These are phyloP conservation scores for Dillenia suffruticosa DNA, from an alignment of 164 flowering plant genomes.

Conservation along the genomic window DNA sequence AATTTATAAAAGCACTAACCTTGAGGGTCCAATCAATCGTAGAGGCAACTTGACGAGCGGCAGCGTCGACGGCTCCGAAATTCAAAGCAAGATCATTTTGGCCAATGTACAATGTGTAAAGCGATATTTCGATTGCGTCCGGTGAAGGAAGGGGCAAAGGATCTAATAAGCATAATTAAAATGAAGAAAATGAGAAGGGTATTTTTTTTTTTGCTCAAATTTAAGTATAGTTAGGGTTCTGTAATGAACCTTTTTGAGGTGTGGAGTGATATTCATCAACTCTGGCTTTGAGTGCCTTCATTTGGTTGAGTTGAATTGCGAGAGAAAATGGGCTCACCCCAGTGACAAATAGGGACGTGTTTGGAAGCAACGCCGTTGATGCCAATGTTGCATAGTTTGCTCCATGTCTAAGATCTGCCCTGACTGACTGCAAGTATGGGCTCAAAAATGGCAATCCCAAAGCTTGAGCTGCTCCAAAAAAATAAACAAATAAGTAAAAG, in stretches of 20 bases:
- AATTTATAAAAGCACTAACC: constrained; percentile 28
- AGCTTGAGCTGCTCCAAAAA: constrained; percentile 56
- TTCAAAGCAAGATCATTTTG: constrained; percentile 88
- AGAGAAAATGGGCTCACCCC: constrained; percentile 92
- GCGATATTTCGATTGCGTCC: constrained; percentile 56
- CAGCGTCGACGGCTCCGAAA: constrained; percentile 42
- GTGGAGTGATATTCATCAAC: constrained; percentile 34
- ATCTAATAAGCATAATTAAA: constrained; percentile 3
- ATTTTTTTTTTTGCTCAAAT: neutral
- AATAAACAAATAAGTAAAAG: constrained; percentile 37
- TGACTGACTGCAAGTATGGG: constrained; percentile 82
- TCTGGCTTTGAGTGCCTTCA: constrained; percentile 64
- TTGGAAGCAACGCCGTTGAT: constrained; percentile 78
- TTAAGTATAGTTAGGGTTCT: constrained; percentile 4
- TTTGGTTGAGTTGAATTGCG: constrained; percentile 84
- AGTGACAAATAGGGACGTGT: constrained; percentile 73
- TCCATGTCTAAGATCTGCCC: constrained; percentile 78
- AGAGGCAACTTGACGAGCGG: constrained; percentile 58
- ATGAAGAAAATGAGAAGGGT: neutral
- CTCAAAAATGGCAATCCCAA: constrained; percentile 71
- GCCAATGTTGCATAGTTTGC: constrained; percentile 86
- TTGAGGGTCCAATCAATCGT: constrained; percentile 58
- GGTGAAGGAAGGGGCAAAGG: constrained; percentile 38
- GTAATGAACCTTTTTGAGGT: too few species aligned
- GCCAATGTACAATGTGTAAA: constrained; percentile 81